Percentiles rank a stretch among this genome's conserved stretches.
Evolutionary conservation across 768 basidiomycete species (phyloP).

Genomic region (Imleria badia): DNA sequence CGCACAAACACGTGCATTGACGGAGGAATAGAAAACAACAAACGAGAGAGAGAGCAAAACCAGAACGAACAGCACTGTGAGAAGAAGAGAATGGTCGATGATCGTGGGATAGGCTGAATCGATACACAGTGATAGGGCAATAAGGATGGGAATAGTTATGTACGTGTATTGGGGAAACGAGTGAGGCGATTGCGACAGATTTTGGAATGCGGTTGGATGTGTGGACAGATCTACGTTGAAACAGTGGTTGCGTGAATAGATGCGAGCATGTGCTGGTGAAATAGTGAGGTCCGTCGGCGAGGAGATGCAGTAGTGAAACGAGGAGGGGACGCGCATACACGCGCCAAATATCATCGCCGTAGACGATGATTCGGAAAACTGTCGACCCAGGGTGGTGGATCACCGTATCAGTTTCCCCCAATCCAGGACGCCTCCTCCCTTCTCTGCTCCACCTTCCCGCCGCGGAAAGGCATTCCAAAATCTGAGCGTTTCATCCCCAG

Average conservation of each 20-base stretch:
- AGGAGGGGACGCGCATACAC: not conserved
- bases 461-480: slow-evolving; percentile 99
- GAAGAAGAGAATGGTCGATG: not conserved
- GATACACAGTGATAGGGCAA: slow-evolving; percentile 28
- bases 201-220: slow-evolving; percentile 20
- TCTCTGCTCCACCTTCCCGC: slow-evolving; percentile 45
- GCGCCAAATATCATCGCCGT: slow-evolving; percentile 4
- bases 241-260: slow-evolving; percentile 23
- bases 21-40: slow-evolving; percentile 15
- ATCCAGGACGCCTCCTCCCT: slow-evolving; percentile 42
- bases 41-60: slow-evolving; percentile 19
- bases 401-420: slow-evolving; percentile 54
- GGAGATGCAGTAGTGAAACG: slow-evolving; percentile 3
- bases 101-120: slow-evolving; percentile 17
- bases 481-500: slow-evolving; percentile 93
- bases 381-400: not conserved
- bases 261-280: slow-evolving; percentile 27
- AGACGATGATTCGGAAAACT: not conserved
- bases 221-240: slow-evolving; percentile 21
- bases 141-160: slow-evolving; percentile 29
- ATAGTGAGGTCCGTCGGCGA: slow-evolving; percentile 18
- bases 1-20: not conserved
- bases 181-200: slow-evolving; percentile 15
- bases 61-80: slow-evolving; percentile 25
- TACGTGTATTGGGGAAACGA: slow-evolving; percentile 14